phyloP scores from a whole-genome alignment of 164 flowering plant genomes.

The Hamamelis virginiana region DNA sequence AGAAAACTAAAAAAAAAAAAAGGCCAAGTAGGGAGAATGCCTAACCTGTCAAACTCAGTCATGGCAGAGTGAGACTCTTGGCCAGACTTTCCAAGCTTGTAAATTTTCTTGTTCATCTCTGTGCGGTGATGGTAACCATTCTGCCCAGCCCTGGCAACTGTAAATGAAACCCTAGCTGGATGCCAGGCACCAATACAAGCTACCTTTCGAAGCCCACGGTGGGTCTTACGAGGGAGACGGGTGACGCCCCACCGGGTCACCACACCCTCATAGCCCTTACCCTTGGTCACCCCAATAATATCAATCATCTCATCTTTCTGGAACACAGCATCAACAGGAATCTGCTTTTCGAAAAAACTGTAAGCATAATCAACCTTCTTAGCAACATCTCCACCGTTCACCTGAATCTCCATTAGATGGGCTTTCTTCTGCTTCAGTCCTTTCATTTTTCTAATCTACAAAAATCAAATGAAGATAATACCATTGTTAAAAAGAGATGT shows the following conservation, averaged over 20 bases:
- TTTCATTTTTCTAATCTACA: constrained; percentile 64
- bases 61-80: constrained; percentile 60
- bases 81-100: constrained; percentile 65
- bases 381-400: constrained; percentile 64
- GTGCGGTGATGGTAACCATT: constrained; percentile 78
- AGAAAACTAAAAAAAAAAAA: too few species aligned
- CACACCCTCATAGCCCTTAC: constrained; percentile 82
- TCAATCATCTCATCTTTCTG: constrained; percentile 85
- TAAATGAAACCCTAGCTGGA: constrained; percentile 72
- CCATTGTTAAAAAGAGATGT: background rate
- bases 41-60: constrained; percentile 41
- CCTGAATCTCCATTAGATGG: constrained; percentile 76
- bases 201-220: constrained; percentile 68
- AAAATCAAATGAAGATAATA: background rate
- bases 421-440: constrained; percentile 85
- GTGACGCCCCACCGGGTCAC: constrained; percentile 87
- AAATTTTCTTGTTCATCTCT: constrained; percentile 73
- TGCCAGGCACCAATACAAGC: constrained; percentile 90
- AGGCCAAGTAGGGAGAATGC: background rate
- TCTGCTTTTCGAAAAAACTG: constrained; percentile 65
- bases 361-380: constrained; percentile 73
- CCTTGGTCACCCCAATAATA: constrained; percentile 75
- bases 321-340: constrained; percentile 68
- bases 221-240: constrained; percentile 75
- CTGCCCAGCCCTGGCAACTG: constrained; percentile 79